Base-by-base conservation (phyloP, 768 basidiomycete genomes). In the Boletus edulis region DNA sequence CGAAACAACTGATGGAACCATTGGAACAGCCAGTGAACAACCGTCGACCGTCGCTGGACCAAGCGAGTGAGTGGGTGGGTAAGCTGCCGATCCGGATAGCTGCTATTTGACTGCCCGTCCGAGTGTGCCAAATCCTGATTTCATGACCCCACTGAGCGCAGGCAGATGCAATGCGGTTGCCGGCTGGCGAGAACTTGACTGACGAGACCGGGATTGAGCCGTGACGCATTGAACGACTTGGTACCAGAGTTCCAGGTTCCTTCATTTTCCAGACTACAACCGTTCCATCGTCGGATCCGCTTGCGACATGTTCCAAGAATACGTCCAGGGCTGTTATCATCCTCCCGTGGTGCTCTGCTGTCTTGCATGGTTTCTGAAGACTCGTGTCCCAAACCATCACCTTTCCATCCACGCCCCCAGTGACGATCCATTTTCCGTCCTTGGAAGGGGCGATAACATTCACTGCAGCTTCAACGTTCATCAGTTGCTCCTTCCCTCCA, bases 111-210 rank as follows among this genome's bases (percentile, higher is more conserved):
- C n/a, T 45, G 11, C 56, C 55, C 2, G 62, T 61, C 7, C 20
- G 38, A 46, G 41, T 51, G 38, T 58, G 55, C 62, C 62, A 63
- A 29, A 63, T 51, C 41, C 27, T 42, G 31, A 50, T 15, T 22
- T 10, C 4, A 15, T 24, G 20, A 32, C 14, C 31, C 49, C 49
- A 41, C 11, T 32, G 17, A 15, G 18, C 24, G 13, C 14, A 50
- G 12, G 18, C n/a, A 2, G 49, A 50, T 15, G 50, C 61, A 13
- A 63, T 50, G 32, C 37, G 56, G 14, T 15, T 43, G 13, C 61
- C 62, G 3, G 32, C 15, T 1, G 62, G 61, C 1, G 62, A 63
- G 42, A 63, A 63, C 49, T 60, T 60, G 55, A 63, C 35, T 1
- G 57, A 59, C 12, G 54, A 49, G 12, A 63, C 29, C 5, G 55